A percentile compares a stretch with the other conserved stretches of the same genome.
Evolutionary conservation across 345 rosid species (phyloP).

Genomic region (Orychophragmus violaceus): DNA sequence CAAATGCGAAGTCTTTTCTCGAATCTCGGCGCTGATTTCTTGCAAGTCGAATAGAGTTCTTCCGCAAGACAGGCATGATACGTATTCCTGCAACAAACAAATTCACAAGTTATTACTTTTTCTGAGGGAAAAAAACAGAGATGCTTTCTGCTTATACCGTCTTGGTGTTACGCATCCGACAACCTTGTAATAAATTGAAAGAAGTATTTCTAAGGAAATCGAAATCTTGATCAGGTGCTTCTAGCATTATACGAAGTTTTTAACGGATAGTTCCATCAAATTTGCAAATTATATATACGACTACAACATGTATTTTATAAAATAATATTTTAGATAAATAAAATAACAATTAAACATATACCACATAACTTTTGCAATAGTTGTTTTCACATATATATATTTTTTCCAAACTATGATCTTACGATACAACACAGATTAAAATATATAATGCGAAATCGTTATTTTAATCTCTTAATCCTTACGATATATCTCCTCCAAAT

Average conservation of each 20-base stretch:
- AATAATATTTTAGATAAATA: too few species aligned
- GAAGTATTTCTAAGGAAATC: slow-evolving; percentile 89
- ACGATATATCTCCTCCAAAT: too few species aligned
- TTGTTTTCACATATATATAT: too few species aligned
- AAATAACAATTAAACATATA: too few species aligned
- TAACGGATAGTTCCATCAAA: too few species aligned
- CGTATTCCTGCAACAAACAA: slow-evolving; percentile 60
- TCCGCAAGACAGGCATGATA: slow-evolving; percentile 96
- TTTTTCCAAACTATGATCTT: too few species aligned
- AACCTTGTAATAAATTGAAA: slow-evolving; percentile 91
- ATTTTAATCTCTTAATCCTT: too few species aligned
- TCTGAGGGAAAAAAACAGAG: background rate
- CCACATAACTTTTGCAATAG: too few species aligned
- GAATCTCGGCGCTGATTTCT: slow-evolving; percentile 90
- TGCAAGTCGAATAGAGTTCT: slow-evolving; percentile 96
- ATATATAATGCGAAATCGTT: too few species aligned
- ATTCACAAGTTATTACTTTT: background rate
- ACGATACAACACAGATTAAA: too few species aligned
- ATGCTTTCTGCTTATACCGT: slow-evolving; percentile 48
- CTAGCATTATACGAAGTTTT: slow-evolving; percentile 72
- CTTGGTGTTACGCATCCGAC: slow-evolving; percentile 98
- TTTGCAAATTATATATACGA: too few species aligned
- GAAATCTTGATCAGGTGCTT: slow-evolving; percentile 81
- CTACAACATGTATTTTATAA: too few species aligned
- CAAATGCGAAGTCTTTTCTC: slow-evolving; percentile 88